Evolutionary conservation across 805 yeast species (phyloP), one percentile per base, ranked within the genome.

Genomic region (Scheffersomyces ergatensis): DNA sequence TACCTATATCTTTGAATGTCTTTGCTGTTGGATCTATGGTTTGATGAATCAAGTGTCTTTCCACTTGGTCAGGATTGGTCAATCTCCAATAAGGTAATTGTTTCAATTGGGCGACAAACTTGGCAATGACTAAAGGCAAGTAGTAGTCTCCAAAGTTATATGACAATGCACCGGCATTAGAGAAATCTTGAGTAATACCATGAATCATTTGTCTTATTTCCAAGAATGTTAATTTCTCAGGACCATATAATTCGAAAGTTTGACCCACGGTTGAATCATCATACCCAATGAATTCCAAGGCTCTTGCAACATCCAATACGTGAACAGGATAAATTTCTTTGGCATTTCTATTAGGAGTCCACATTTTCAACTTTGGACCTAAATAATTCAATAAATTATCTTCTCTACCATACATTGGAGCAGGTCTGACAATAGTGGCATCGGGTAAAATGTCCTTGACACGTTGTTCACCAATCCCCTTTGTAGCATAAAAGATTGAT

Each of bases 381-480:
- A 78, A 64, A 57, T 74, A 73, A 64, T 80, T 82, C 53, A 87
- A 69, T 57, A 88, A 78, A 45, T 76, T 69, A 60, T 85, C 89
- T 58, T 83, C 85, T 55, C 82, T 71, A 24, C 93, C 93, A 57
- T 67, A 87, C 78, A 86, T 75, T 37, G 86, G 87, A 18, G 85
- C 80, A 5, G 96, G 96, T 63, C 96, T 80, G 23, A 87, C 93
- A 54, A 88, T 86, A 15, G 95, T 87, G 36, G 87, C 74, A 54
- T 80, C 85, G 20, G 95, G 95, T 40, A 77, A 60, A 34, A 76
- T 76, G 32, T 78, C 87, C 44, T 76, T 70, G 19, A 83, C 95
- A 24, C 76, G 78, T 54, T 78, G 74, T 65, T 88, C 96, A 43
- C 85, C 90, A 36, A 81, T 62, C 38, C 86, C 93, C 67, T 88